Base-by-base conservation (phyloP, 257 asterid species). In the Mitragyna speciosa region DNA sequence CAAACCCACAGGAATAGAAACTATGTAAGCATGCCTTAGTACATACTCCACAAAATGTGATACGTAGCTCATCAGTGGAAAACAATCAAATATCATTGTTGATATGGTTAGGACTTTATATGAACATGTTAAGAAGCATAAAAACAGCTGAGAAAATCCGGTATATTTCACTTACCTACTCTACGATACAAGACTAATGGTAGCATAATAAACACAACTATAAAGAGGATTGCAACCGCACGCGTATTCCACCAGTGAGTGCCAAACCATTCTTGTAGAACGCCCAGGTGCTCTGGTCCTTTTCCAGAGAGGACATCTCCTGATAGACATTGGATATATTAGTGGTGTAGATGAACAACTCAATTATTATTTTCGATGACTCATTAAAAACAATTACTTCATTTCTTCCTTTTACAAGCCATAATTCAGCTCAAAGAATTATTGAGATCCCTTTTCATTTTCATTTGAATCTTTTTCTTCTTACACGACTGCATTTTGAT, bases 281-380 rank as follows among this genome's bases (percentile, higher is more conserved):
- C 90, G 26, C 99, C 99, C 89, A 92, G 86, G 80, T 95, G 97
- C 30, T 87, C 93, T 31, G 83, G 66, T 49, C 97, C 99, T 69
- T 89, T 90, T 11, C 99, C 99, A 24, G 96, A 92, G 0, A 95
- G 91, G 24, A 95, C 99, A 82, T 95, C 99, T 75, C 99, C 99
- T 95, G 91, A 22, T 59, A 76, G 22, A 43, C 75, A 70, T 33
- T 41, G 20, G 24, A 43, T 1, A 51, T 2, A 36, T 36, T 36
- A 36, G 41, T 33, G 74, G 54, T 9, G 74, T 22, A 70, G 80
- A 77, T 45, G 0, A 77, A 19, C 14, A 73, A 14, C 14, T 16
- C 7, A 48, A 39, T 14, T 48, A 19, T 70, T 63, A 63, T 63
- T 63, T 63, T 63, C 69, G 41, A 36, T 24, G 0, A 10, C 12